These are phyloP conservation scores for Teunomyces aglyptinius DNA, from an alignment of 805 yeast genomes.

Conservation along the genomic window DNA sequence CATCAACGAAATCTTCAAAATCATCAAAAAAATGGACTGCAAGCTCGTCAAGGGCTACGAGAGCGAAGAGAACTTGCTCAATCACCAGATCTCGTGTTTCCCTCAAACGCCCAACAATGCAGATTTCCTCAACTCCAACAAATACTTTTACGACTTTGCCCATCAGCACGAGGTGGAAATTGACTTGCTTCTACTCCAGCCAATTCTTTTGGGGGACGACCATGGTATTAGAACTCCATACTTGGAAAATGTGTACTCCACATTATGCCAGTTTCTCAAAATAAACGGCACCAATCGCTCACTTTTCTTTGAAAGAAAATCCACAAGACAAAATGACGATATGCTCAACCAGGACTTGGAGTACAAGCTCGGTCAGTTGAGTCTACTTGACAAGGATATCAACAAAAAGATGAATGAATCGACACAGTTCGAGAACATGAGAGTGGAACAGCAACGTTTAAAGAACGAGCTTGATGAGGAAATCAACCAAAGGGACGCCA, in stretches of 20 bases:
- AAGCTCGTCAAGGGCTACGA: conserved; percentile 68
- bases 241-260: conserved; percentile 80
- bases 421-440: conserved; percentile 14
- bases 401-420: conserved; percentile 15
- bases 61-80: conserved; percentile 58
- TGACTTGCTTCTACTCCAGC: conserved; percentile 78
- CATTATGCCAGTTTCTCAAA: conserved; percentile 60
- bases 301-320: conserved; percentile 28
- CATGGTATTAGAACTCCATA: conserved; percentile 84
- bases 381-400: conserved; percentile 20
- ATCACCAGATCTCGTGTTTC: conserved; percentile 49
- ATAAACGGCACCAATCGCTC: conserved; percentile 36
- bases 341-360: conserved; percentile 14
- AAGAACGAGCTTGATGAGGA: conserved; percentile 23
- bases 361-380: conserved; percentile 18
- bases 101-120: conserved; percentile 29
- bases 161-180: conserved; percentile 53
- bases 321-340: background rate
- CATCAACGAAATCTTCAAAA: conserved; percentile 67
- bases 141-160: conserved; percentile 64
- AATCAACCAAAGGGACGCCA: conserved; percentile 18
- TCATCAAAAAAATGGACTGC: conserved; percentile 75
- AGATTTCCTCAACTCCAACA: conserved; percentile 49
- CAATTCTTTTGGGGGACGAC: conserved; percentile 88
- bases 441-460: conserved; percentile 19